A percentile compares a stretch with the other conserved stretches of the same genome.
Evolutionary conservation across 2,329 filamentous ascomycete genomes (phyloP).

Genomic region (Fusarium sp.): DNA sequence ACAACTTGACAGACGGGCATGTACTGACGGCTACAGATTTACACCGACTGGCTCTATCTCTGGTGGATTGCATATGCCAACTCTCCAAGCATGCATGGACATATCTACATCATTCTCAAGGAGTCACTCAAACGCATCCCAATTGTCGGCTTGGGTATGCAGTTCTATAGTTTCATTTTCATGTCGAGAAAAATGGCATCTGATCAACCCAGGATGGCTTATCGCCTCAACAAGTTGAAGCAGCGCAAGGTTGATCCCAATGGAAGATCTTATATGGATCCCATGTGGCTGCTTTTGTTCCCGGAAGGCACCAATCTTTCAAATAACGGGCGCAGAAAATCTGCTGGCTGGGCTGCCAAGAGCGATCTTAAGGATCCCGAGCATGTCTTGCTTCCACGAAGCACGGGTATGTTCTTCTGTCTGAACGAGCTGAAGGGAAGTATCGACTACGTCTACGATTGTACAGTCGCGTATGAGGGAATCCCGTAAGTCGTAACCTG

Average conservation of each 20-base stretch:
- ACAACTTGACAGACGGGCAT: neutral
- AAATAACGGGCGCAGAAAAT: conserved; percentile 74
- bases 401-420: conserved; percentile 84
- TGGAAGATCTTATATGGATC: conserved; percentile 70
- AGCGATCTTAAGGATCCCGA: conserved; percentile 76
- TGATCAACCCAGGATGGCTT: conserved; percentile 79
- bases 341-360: conserved; percentile 81
- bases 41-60: conserved; percentile 91
- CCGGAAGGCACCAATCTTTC: conserved; percentile 89
- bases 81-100: conserved; percentile 79
- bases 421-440: conserved; percentile 78
- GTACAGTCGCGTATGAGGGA: conserved; percentile 95
- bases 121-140: conserved; percentile 86
- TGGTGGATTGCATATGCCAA: conserved; percentile 95
- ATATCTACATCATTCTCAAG: conserved; percentile 91
- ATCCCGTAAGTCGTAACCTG: conserved; percentile 74
- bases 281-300: conserved; percentile 92
- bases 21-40: conserved; percentile 64
- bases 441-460: conserved; percentile 89
- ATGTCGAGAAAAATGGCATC: conserved; percentile 89
- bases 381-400: conserved; percentile 81
- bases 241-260: conserved; percentile 63
- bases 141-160: conserved; percentile 81
- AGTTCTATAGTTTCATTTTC: conserved; percentile 91
- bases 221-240: conserved; percentile 78